Percentiles rank a stretch among this genome's conserved stretches.
phyloP scores from a whole-genome alignment of 2,329 filamentous ascomycete species.

The Bipolaris oryzae region DNA sequence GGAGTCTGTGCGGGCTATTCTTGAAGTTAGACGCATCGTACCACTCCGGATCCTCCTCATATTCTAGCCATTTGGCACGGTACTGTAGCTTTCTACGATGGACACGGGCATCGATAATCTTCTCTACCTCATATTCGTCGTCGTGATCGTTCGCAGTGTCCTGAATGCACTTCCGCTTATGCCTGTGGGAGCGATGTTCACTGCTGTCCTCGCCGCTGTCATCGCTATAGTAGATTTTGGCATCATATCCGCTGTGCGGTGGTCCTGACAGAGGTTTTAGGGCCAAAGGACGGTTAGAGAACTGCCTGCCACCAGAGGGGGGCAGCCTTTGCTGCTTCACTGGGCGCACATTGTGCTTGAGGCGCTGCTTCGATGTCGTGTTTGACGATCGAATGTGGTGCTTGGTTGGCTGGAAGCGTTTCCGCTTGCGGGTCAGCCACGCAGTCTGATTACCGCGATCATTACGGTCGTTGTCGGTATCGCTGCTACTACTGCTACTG shows the following conservation, averaged over 20 bases:
- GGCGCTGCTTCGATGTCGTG: conserved; percentile 1
- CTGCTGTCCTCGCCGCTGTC: conserved; percentile 3
- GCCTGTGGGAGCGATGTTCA: neutral
- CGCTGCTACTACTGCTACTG: conserved; percentile 13
- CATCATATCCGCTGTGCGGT: neutral
- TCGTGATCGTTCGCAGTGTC: neutral
- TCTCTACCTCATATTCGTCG: conserved; percentile 9
- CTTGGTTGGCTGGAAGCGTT: conserved; percentile 6
- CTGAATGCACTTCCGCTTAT: conserved; percentile 2
- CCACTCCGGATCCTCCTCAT: conserved; percentile 4
- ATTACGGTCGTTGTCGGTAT: conserved; percentile 6
- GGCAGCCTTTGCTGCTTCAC: neutral
- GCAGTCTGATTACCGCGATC: conserved; percentile 8
- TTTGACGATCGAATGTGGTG: neutral
- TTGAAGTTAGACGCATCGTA: conserved; percentile 6
- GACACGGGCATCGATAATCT: conserved; percentile 2
- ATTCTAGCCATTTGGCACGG: conserved; percentile 6
- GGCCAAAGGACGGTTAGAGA: neutral
- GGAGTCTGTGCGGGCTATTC: conserved; percentile 9
- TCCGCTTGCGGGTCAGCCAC: conserved; percentile 15
- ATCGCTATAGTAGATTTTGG: conserved; percentile 6
- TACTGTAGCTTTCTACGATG: conserved; percentile 4
- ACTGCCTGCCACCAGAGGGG: neutral
- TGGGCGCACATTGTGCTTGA: neutral
- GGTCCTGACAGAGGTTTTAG: conserved; percentile 1